phyloP scores from a whole-genome alignment of 2,329 filamentous ascomycete species.

The Aspergillus fijiensis region DNA sequence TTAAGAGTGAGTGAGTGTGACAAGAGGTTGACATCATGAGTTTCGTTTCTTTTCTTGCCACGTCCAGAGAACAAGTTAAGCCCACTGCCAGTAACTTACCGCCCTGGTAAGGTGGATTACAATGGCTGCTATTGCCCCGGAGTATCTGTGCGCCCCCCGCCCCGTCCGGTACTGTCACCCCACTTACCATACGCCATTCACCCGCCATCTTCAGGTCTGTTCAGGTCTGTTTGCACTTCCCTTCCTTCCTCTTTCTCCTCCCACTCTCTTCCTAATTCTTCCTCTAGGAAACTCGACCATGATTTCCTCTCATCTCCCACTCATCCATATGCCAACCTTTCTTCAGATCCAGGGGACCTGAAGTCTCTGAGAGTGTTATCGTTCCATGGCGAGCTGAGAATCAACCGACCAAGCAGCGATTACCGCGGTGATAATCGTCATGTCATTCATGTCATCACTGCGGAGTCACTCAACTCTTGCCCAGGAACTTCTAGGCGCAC shows the following conservation, averaged over 20 bases:
- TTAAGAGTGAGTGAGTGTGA: no score
- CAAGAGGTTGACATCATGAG: background rate
- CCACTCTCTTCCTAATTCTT: background rate
- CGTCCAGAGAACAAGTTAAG: background rate
- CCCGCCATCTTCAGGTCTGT: background rate
- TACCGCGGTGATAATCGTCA: background rate
- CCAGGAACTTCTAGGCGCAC: background rate
- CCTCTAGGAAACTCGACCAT: background rate
- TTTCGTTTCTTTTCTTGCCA: background rate
- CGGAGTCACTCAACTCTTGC: background rate
- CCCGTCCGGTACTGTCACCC: background rate
- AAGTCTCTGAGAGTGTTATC: slow-evolving; percentile 8
- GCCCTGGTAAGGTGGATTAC: no score
- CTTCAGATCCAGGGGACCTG: background rate
- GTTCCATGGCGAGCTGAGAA: slow-evolving; percentile 1
- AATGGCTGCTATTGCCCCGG: background rate
- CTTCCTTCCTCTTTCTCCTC: slow-evolving; percentile 7
- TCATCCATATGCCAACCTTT: background rate
- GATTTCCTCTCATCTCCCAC: background rate
- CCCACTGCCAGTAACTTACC: no score
- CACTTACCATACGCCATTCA: slow-evolving; percentile 4
- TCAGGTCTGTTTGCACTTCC: no score
- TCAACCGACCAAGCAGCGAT: background rate
- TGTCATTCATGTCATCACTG: background rate
- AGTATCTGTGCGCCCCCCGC: background rate